Percentiles rank a stretch among this genome's conserved stretches.
phyloP scores from a whole-genome alignment of 768 basidiomycete species.

The Lyophyllum semitale region DNA sequence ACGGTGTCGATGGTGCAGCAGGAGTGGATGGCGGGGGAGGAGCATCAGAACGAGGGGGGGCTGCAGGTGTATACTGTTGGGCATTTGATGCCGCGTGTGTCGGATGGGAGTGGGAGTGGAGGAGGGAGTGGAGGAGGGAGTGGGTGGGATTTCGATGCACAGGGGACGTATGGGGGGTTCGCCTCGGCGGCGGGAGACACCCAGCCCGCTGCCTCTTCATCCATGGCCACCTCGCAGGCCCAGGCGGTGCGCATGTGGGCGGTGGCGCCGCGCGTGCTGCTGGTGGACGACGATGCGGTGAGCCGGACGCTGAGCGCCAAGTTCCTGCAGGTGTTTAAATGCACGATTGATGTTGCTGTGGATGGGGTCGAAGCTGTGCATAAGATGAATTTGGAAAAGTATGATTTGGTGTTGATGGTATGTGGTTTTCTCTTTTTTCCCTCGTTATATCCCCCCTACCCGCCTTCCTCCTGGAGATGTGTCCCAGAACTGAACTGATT shows the following conservation, averaged over 20 bases:
- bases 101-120: conserved; percentile 37
- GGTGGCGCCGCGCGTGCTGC: conserved; percentile 84
- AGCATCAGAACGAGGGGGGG: conserved; percentile 70
- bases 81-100: conserved; percentile 62
- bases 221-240: background rate
- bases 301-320: conserved; percentile 87
- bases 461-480: conserved; percentile 3
- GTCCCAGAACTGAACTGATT: too few species aligned
- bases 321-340: conserved; percentile 94
- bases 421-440: conserved; percentile 22
- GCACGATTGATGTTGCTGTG: conserved; percentile 91
- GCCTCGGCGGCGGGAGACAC: conserved; percentile 4
- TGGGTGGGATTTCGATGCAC: conserved; percentile 62
- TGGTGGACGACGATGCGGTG: conserved; percentile 96
- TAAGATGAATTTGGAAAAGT: conserved; percentile 96
- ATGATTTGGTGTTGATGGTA: conserved; percentile 95
- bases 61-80: conserved; percentile 82
- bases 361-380: conserved; percentile 91
- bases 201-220: conserved; percentile 9
- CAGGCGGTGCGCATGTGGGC: conserved; percentile 79
- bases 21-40: conserved; percentile 18
- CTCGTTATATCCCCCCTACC: conserved; percentile 7
- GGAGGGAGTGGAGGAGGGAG: conserved; percentile 38
- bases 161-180: conserved; percentile 26
- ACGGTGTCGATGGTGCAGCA: background rate